A percentile compares a stretch with the other conserved stretches of the same genome.
These are phyloP conservation scores for Pyronema omphalodes DNA, from an alignment of 495 filamentous ascomycete species.

Conservation along the genomic window DNA sequence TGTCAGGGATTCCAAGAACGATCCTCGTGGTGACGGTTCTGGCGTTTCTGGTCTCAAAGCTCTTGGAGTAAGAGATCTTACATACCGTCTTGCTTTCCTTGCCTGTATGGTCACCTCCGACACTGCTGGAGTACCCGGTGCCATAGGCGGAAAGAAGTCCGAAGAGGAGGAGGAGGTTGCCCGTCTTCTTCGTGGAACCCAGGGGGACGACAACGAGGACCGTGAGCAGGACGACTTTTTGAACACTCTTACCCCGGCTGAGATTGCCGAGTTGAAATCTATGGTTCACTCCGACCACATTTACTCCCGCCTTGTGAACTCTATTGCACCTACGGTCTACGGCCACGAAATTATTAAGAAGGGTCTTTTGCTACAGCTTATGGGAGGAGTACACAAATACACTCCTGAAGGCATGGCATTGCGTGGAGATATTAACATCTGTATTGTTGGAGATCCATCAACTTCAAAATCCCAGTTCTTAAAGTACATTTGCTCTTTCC, in stretches of 20 bases:
- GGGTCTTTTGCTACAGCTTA: constrained; percentile 77
- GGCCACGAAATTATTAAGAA: constrained; percentile 98
- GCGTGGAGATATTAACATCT: constrained; percentile 95
- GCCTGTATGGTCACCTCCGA: constrained; percentile 95
- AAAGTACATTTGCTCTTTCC: constrained; percentile 91
- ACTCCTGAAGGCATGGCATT: constrained; percentile 84
- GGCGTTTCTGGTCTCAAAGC: constrained; percentile 82
- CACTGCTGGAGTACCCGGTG: constrained; percentile 47
- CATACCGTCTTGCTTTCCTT: constrained; percentile 92
- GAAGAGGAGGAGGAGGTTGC: constrained; percentile 23
- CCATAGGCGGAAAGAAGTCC: constrained; percentile 15
- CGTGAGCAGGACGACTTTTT: constrained; percentile 78
- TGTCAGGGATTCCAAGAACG: constrained; percentile 59
- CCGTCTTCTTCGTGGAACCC: constrained; percentile 18
- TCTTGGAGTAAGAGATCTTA: constrained; percentile 84
- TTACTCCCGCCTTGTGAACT: constrained; percentile 74
- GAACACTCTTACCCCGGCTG: constrained; percentile 56
- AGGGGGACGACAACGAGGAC: constrained; percentile 28
- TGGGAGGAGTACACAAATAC: constrained; percentile 80
- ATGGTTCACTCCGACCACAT: constrained; percentile 95
- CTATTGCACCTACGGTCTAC: constrained; percentile 85
- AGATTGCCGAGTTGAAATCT: constrained; percentile 76
- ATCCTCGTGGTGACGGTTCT: constrained; percentile 42
- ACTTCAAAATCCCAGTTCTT: constrained; percentile 97
- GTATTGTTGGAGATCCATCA: constrained; percentile 94